Base-by-base conservation (phyloP, 805 yeast species). In the Teunomyces atbi region DNA sequence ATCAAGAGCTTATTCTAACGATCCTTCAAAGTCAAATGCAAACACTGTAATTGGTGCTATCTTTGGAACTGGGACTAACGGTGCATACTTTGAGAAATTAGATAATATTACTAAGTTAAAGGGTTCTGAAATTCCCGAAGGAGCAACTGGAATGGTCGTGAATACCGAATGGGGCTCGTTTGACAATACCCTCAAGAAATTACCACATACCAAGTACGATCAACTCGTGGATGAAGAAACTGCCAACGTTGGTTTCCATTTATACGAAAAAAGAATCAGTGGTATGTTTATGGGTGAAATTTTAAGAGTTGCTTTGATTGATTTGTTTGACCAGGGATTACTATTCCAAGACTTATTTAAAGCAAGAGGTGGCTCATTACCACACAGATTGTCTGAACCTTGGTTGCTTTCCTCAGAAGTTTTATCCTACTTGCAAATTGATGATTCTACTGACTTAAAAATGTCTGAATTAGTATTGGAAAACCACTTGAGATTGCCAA, bases 101-200 rank as follows among this genome's bases (percentile, higher is more conserved):
- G 83, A 79, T 35, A 78, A 83, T 45, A 87, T 94, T 55, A 79
- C 78, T 45, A 92, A 94, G 68, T 73, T 91, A 51, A 79, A 82
- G n/a, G 44, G 51, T 4, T 41, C 40, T 1, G 45, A 47, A 3
- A 41, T 63, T 6, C 74, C 77, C 2, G 66, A 71, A 28, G 83
- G 81, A 29, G 74, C 77, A 44, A 72, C 41, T 4, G 82, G 83
- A 52, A 91, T 91, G 97, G 86, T 89, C 52, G 78, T 91, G 57
- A 91, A 91, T 71, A 91, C 97, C 39, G 99, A 94, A 69, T 94
- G 98, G 97, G 98, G 98, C 52, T 89, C 97, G 36, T 92, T 91
- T 59, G 98, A 92, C 68, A 92, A 92, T 61, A 83, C 81, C 18
- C 74, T 90, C 50, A 74, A 80, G 54, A 73, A 82, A 34, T 73